phyloP scores from a whole-genome alignment of 2,329 filamentous ascomycete genomes.

The Fusarium abutilonis region DNA sequence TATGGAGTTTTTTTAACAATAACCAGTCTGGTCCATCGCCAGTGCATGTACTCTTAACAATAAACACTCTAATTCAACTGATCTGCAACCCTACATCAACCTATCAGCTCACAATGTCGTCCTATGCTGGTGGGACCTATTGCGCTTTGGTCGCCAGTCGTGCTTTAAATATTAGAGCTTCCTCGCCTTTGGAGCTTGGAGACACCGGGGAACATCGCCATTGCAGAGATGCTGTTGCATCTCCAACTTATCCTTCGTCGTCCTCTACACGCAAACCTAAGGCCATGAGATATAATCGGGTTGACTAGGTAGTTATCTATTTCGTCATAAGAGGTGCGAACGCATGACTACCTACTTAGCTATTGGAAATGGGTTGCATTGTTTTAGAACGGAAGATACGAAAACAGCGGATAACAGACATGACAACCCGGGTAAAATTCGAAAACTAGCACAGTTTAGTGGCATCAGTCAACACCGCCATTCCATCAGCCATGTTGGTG shows the following conservation, averaged over 20 bases:
- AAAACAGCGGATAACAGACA: background rate
- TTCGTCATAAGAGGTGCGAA: background rate
- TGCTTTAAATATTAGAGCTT: background rate
- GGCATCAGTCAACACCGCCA: too few relatives aligned
- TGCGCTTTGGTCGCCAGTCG: background rate
- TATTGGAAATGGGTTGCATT: rapidly evolving
- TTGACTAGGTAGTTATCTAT: background rate
- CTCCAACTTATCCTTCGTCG: background rate
- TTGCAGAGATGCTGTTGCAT: background rate
- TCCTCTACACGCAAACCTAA: background rate
- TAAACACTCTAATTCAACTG: background rate
- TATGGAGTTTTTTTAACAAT: background rate
- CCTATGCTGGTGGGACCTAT: background rate
- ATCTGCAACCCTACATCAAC: background rate
- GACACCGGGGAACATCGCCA: background rate
- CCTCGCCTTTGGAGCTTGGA: background rate
- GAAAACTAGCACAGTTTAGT: too few relatives aligned
- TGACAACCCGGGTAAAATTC: too few relatives aligned
- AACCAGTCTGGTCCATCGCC: background rate
- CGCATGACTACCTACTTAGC: background rate
- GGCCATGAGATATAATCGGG: background rate
- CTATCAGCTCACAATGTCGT: background rate
- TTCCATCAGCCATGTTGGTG: constrained; percentile 1
- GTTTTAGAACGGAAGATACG: background rate
- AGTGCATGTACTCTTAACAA: constrained; percentile 10